Base-by-base conservation (phyloP, 2,329 filamentous ascomycete genomes). In the Ophiostoma pallidulum region DNA sequence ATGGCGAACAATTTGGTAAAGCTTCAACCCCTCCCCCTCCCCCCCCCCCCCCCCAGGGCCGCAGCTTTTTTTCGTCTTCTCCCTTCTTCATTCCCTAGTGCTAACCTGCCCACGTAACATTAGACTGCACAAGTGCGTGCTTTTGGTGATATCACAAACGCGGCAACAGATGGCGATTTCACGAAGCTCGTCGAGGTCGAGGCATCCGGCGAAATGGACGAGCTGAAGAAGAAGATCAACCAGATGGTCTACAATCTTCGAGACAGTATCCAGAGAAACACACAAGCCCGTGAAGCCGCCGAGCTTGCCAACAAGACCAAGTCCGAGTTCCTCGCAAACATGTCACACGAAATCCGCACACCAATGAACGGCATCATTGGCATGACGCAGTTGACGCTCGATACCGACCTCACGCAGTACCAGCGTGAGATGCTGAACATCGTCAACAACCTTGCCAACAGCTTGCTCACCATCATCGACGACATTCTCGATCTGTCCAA, bases 361-460 rank as follows among this genome's bases (percentile, higher is more conserved):
- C 92, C 89, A 1, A 95, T 95, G 77, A 95, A 96, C 69, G 90
- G 90, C 58, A 96, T 96, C 62, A 95, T 96, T 57, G 90, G 90
- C 60, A 96, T 97, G 91, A 96, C 90, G 3, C 90, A 96, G 50
- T 74, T 98, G 48, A 96, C 92, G 1, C 75, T 98, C 46, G 92
- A 98, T 62, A 96, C 91, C 33, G 84, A 97, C 62, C 73, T 98
- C 50, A 95, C 90, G 39, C 86, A 90, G 60, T 94, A 95, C 60
- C 92, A 96, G 60, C 82, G 92, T 57, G 92, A 98, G 68, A 97
- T 97, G 91, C 71, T 97, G 65, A 97, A 96, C 58, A 95, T 96
- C 59, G 91, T 98, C 57, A 91, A 96, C 67, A 94, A 94, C 60
- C 73, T 97, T 56, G 92, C 91, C 56, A 96, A 96, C 69, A 95